Base-by-base conservation (phyloP, 805 yeast species). In the Wickerhamomyces silvicola region DNA sequence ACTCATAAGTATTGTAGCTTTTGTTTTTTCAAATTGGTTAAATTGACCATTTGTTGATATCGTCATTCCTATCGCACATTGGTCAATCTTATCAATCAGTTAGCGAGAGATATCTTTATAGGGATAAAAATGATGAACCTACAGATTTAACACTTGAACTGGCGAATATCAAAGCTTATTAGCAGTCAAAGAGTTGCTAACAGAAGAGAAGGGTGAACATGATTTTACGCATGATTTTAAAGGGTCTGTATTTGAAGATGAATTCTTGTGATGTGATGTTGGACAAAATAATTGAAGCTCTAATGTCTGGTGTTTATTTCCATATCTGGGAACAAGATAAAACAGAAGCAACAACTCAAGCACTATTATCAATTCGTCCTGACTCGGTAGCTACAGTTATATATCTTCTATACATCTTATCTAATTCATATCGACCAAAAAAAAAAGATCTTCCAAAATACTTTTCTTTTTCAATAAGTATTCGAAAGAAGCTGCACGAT, bases 341-440 rank as follows among this genome's bases (percentile, higher is more conserved):
- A 12, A 56, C 62, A 33, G 49, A 52, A n/a, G 54, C 52, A 12
- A 56, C 56, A 1, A 64, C 69, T 0, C 51, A 59, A 24, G 57
- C 62, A 6, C 43, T 70, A 22, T 35, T 66, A 21, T 58, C 73
- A 1, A 46, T 62, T 10, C 56, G 76, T 38, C 59, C 75, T 42
- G 73, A 70, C 31, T 57, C 70, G 15, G 70, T 66, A 5, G 61
- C 73, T 0, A 56, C 74, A 0, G 69, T 66, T 2, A 56, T 69
- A 8, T 64, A 59, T 42, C 50, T 60, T 7, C 50, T 70, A n/a
- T 67, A 62, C 38, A 41, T 68, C 8, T 27, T 70, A 5, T 54
- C 72, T 5, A 66, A 65, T 34, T 60, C 73, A 16, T 64, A 62
- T 40, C 40, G 60, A 37, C 49, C 64, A 0, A 57, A 52, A 24